Conservation (phyloP, 371 early-diverging fungal genomes). For the Actinomortierella ambigua region DNA sequence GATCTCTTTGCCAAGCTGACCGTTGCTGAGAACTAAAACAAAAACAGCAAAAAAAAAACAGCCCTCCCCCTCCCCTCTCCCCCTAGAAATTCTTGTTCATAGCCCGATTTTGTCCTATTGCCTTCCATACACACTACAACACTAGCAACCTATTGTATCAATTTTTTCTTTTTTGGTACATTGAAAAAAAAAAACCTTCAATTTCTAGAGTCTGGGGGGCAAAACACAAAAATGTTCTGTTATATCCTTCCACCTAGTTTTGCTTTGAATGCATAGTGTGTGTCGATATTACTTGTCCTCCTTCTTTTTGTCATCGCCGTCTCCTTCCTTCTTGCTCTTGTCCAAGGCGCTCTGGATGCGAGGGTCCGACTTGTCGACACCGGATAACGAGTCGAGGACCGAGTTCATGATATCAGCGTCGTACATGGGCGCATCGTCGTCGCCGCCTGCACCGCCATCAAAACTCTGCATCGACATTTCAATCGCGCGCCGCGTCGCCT, state of each 20-base stretch:
- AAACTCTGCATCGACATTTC: constrained; percentile 82
- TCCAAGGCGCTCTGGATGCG: constrained; percentile 70
- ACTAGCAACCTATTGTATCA: background rate
- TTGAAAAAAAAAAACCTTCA: too few relatives aligned
- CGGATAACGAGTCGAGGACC: constrained; percentile 81
- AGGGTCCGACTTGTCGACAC: constrained; percentile 90
- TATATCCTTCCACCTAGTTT: too few relatives aligned
- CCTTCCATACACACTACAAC: too few relatives aligned
- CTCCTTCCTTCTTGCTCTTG: constrained; percentile 51
- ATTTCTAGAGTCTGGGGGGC: too few relatives aligned
- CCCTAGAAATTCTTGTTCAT: background rate
- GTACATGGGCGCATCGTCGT: constrained; percentile 47
- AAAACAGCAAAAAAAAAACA: constrained; percentile 1
- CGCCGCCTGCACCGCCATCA: constrained; percentile 42
- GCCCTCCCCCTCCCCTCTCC: too few relatives aligned
- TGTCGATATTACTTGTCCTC: constrained; percentile 22
- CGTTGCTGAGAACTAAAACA: constrained; percentile 3
- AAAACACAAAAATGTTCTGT: too few relatives aligned
- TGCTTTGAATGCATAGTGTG: background rate
- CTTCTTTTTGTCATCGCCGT: constrained; percentile 46
- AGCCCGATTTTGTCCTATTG: background rate
- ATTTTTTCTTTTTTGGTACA: background rate
- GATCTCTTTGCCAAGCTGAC: constrained; percentile 42
- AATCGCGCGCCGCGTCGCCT: constrained; percentile 86
- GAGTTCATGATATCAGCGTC: constrained; percentile 66